phyloP scores from a whole-genome alignment of 192 early-diverging fungal species.

The Rhizoclosmatium globosum region DNA sequence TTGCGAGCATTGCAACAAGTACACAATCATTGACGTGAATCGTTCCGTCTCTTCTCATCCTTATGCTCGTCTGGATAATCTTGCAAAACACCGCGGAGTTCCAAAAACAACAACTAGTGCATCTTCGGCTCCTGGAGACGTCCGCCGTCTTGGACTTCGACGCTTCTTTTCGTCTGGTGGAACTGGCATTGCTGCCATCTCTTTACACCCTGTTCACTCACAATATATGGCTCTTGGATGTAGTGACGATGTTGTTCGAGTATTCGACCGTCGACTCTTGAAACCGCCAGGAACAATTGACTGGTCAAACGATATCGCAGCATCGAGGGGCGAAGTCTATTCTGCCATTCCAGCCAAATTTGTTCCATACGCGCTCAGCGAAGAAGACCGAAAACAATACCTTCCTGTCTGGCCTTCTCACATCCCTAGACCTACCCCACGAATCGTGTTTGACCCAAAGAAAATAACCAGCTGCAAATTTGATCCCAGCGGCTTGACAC shows the following conservation, averaged over 20 bases:
- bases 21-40: conserved; percentile 30
- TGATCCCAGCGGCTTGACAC: conserved; percentile 23
- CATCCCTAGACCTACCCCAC: neutral
- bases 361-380: neutral
- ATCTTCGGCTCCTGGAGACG: too few relatives aligned
- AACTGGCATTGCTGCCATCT: conserved; percentile 19
- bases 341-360: conserved; percentile 18
- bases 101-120: neutral
- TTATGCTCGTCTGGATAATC: neutral
- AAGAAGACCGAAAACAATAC: neutral
- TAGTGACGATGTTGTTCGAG: conserved; percentile 24
- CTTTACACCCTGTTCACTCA: conserved; percentile 23
- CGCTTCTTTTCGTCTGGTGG: conserved; percentile 3
- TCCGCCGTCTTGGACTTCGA: neutral
- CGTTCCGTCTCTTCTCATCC: conserved; percentile 19
- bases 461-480: conserved; percentile 34
- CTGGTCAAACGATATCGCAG: neutral
- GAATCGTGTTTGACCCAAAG: conserved; percentile 6
- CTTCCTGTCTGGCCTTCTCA: neutral
- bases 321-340: conserved; percentile 23
- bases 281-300: conserved; percentile 10
- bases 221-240: conserved; percentile 35
- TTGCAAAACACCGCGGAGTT: neutral
- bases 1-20: conserved; percentile 21
- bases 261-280: conserved; percentile 24